Conservation (phyloP, 805 yeast species). For the Wickerhamomyces pijperi region DNA sequence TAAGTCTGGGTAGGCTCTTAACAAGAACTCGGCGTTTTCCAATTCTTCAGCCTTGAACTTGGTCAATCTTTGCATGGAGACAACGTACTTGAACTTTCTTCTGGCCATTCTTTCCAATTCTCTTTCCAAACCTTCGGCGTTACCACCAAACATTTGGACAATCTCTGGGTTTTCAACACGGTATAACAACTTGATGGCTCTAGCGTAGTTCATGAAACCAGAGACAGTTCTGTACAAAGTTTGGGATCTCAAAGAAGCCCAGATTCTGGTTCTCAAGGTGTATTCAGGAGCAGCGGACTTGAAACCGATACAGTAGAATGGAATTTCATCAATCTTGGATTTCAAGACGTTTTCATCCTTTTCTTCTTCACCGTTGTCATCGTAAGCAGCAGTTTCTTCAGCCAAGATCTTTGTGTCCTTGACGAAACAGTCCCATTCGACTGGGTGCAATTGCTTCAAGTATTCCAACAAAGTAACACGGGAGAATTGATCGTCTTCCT, state of each 20-base stretch:
- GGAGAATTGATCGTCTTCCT: slow-evolving; percentile 95
- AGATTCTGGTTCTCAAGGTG: slow-evolving; percentile 89
- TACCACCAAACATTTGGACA: slow-evolving; percentile 97
- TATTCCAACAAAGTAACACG: slow-evolving; percentile 91
- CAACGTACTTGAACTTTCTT: slow-evolving; percentile 71
- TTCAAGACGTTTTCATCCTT: slow-evolving; percentile 64
- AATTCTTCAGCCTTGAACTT: slow-evolving; percentile 63
- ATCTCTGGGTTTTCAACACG: slow-evolving; percentile 93
- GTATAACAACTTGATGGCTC: slow-evolving; percentile 87
- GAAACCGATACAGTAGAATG: slow-evolving; percentile 94
- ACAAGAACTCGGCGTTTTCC: slow-evolving; percentile 70
- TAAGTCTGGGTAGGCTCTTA: slow-evolving; percentile 76
- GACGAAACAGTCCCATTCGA: slow-evolving; percentile 96
- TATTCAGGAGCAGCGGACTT: slow-evolving; percentile 96
- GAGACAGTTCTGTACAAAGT: slow-evolving; percentile 94
- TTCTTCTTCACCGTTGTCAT: slow-evolving; percentile 28
- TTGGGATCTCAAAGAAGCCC: slow-evolving; percentile 98
- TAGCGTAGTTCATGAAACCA: slow-evolving; percentile 96
- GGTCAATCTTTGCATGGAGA: slow-evolving; percentile 78
- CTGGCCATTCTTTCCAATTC: slow-evolving; percentile 87
- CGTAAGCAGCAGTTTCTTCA: slow-evolving; percentile 80
- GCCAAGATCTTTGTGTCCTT: slow-evolving; percentile 93
- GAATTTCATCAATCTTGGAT: slow-evolving; percentile 81
- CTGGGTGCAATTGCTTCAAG: slow-evolving; percentile 88
- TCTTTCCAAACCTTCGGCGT: slow-evolving; percentile 90